Evolutionary conservation across 176 grass and related monocot genomes (phyloP).

Genomic region (Musa troglodytarum): DNA sequence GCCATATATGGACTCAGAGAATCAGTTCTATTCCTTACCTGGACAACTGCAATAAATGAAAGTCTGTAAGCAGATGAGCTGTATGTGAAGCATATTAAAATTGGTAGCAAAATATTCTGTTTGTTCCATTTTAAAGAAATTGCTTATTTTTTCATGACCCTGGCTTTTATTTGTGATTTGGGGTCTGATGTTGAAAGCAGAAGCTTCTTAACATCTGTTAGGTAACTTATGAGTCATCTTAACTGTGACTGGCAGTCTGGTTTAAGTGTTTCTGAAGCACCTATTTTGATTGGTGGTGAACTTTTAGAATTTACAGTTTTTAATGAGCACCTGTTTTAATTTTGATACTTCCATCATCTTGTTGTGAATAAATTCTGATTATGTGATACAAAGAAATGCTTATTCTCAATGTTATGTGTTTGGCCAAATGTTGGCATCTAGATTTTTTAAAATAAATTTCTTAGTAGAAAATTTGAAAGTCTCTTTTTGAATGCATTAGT

Average conservation of each 20-base stretch:
- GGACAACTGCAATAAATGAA: conserved; percentile 12
- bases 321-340: neutral
- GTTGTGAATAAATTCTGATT: no score
- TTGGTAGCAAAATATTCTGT: conserved; percentile 6
- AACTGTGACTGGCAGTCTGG: neutral
- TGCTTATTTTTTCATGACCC: neutral
- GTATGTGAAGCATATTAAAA: conserved; percentile 14
- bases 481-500: no score
- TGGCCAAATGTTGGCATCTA: no score
- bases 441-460: no score
- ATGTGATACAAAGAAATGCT: no score
- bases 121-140: neutral
- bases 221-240: neutral
- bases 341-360: neutral
- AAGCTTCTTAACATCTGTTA: neutral
- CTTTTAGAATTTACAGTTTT: neutral
- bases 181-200: neutral
- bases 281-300: neutral
- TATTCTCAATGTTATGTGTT: no score
- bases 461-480: no score
- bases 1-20: conserved; percentile 14
- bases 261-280: conserved; percentile 8
- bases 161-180: neutral
- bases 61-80: conserved; percentile 20
- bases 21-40: neutral